Evolutionary conservation across 768 basidiomycete genomes (phyloP), one percentile per base, ranked within the genome.

Genomic region (Suillus fuscotomentosus): DNA sequence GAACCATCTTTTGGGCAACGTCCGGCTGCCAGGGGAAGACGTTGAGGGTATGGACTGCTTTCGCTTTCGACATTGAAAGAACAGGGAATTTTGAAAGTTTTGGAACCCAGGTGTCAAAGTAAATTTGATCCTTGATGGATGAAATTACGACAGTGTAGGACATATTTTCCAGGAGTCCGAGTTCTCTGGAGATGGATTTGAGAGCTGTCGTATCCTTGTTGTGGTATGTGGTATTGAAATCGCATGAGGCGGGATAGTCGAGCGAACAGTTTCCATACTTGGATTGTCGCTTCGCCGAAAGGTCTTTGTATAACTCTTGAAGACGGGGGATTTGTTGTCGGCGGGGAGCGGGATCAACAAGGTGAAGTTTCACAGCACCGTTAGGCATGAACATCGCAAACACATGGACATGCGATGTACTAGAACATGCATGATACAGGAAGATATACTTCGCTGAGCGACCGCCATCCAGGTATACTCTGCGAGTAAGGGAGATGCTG

Each of bases 301-400:
- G 81, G 24, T 91, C 90, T 1, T 70, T 67, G 71, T 98, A 99
- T 34, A 84, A 80, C 60, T 92, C 89, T 38, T 86, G 79, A n/a
- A 98, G 83, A 54, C 87, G 88, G 6, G 88, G 81, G 38, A 98
- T 87, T 6, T 88, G 85, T 70, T 97, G 95, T 51, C 95, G 87
- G 45, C 88, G 87, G n/a, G 88, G 86, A 17, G 94, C 94, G 45
- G 89, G 89, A 74, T 99, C 97, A 63, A 99, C 95, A 60, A 97
- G 79, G 73, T 95, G 95, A 3, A 99, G 80, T 70, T 88, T 91
- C 43, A 89, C 88, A 11, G 77, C 67, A 0, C 89, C 89, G 36
- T 74, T 79, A 0, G 94, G 94, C 42, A 89, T 81, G 80, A 99
- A 97, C 39, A 97, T 80, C 0, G 90, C 91, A 70, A 97, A 95